A percentile compares a stretch with the other conserved stretches of the same genome.
Conservation (phyloP, 164 flowering plant genomes). For the Taxillus chinensis region DNA sequence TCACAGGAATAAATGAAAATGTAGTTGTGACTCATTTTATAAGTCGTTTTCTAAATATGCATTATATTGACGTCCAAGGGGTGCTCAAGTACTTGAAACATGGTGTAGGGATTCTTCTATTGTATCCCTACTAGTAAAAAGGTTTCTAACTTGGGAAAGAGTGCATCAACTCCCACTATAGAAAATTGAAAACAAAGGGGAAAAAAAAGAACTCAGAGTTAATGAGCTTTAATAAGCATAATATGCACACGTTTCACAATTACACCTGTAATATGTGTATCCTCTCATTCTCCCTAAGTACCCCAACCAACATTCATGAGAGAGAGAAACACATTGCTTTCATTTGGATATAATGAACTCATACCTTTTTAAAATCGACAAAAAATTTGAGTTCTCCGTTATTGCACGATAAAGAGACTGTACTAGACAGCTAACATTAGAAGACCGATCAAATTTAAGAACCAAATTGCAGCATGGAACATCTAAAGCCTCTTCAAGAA, state of each 20-base stretch:
- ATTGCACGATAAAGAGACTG: constrained; percentile 93
- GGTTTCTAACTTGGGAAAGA: constrained; percentile 30
- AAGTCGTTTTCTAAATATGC: too few relatives aligned
- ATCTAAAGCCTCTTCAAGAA: constrained; percentile 93
- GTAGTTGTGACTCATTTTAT: not conserved
- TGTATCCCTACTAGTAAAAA: constrained; percentile 47
- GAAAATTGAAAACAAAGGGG: not conserved
- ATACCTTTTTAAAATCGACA: constrained; percentile 63
- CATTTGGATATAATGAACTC: not conserved
- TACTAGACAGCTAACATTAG: constrained; percentile 70
- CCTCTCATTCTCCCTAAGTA: too few relatives aligned
- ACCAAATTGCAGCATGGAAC: constrained; percentile 92
- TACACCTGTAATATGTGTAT: too few relatives aligned
- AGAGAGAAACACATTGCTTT: too few relatives aligned
- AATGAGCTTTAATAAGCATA: too few relatives aligned
- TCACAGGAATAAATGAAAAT: not conserved
- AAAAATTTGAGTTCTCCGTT: constrained; percentile 65
- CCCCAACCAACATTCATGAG: too few relatives aligned
- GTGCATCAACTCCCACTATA: constrained; percentile 44
- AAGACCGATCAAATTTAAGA: constrained; percentile 72
- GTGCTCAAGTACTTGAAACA: constrained; percentile 47
- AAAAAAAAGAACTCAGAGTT: too few relatives aligned
- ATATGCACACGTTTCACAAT: too few relatives aligned
- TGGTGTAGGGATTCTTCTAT: constrained; percentile 54
- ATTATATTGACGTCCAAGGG: constrained; percentile 16